Evolutionary conservation across 257 asterid genomes (phyloP).

Genomic region (Ilex asprella): DNA sequence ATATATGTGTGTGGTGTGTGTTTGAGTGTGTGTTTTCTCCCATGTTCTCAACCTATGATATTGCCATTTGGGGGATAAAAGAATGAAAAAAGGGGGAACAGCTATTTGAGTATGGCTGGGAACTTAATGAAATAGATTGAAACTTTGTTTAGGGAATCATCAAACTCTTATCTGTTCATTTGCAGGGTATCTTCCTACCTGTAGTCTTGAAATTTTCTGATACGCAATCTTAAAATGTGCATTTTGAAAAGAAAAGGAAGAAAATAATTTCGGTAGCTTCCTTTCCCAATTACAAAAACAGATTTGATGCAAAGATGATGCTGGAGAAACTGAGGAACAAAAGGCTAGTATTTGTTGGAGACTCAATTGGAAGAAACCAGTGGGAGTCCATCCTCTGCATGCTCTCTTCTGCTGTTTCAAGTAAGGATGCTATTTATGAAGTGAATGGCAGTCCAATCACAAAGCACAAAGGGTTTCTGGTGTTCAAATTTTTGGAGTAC

Average conservation of each 20-base stretch:
- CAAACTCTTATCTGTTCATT: no score
- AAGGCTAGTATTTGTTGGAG: slow-evolving; percentile 81
- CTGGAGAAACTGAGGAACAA: slow-evolving; percentile 70
- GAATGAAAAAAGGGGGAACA: no score
- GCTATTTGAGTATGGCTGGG: no score
- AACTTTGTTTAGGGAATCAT: no score
- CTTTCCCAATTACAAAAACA: slow-evolving; percentile 14
- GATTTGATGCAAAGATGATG: slow-evolving; percentile 70
- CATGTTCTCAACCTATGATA: no score
- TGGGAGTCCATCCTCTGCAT: slow-evolving; percentile 95
- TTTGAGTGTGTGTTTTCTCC: no score
- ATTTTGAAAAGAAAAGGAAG: no score
- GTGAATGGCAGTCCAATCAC: slow-evolving; percentile 87
- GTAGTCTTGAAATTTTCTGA: no score
- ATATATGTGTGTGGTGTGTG: no score
- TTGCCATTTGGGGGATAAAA: no score
- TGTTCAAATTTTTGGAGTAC: slow-evolving; percentile 67
- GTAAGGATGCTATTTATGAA: slow-evolving; percentile 56
- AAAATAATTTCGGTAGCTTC: neutral
- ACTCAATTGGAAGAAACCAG: slow-evolving; percentile 96
- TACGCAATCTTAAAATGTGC: neutral
- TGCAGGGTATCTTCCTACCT: no score
- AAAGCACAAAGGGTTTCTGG: slow-evolving; percentile 80
- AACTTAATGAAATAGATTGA: no score
- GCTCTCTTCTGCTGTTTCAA: slow-evolving; percentile 58